These are phyloP conservation scores for Raffaelea deltoideospora DNA, from an alignment of 2,329 filamentous ascomycete species.

Conservation along the genomic window DNA sequence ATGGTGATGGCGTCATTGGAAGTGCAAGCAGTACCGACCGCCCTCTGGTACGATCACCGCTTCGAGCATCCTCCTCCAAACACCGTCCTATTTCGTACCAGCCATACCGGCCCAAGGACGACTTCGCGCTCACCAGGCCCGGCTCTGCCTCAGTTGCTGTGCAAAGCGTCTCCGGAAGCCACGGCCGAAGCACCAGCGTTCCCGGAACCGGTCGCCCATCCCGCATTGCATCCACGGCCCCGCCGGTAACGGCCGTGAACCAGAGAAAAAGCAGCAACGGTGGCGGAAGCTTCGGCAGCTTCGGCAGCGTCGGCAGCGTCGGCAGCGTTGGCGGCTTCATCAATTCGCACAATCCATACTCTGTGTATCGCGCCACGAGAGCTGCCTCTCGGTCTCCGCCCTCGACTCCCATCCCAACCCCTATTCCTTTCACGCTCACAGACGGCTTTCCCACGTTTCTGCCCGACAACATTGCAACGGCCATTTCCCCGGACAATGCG, in stretches of 20 bases:
- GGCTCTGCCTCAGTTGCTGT: neutral
- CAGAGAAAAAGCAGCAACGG: too few species aligned
- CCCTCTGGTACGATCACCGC: too few species aligned
- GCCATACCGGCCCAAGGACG: conserved; percentile 5
- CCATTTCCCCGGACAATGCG: too few species aligned
- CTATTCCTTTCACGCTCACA: too few species aligned
- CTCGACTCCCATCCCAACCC: conserved; percentile 1
- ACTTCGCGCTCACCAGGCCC: neutral
- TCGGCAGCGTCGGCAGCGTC: too few species aligned
- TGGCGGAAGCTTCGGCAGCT: too few species aligned
- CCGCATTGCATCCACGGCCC: too few species aligned
- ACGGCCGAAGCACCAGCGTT: neutral
- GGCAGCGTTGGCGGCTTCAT: too few species aligned
- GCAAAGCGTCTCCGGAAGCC: neutral
- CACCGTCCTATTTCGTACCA: conserved; percentile 8
- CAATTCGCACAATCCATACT: conserved; percentile 1
- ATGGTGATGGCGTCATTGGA: neutral
- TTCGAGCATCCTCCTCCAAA: neutral
- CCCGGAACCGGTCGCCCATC: neutral
- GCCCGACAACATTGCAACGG: too few species aligned
- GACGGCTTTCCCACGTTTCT: too few species aligned
- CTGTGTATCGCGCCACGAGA: conserved; percentile 1
- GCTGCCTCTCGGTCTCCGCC: conserved; percentile 4
- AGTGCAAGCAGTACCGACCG: neutral
- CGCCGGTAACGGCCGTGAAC: too few species aligned